Conservation (phyloP, 306 rosid genomes). For the Sindora glabra region DNA sequence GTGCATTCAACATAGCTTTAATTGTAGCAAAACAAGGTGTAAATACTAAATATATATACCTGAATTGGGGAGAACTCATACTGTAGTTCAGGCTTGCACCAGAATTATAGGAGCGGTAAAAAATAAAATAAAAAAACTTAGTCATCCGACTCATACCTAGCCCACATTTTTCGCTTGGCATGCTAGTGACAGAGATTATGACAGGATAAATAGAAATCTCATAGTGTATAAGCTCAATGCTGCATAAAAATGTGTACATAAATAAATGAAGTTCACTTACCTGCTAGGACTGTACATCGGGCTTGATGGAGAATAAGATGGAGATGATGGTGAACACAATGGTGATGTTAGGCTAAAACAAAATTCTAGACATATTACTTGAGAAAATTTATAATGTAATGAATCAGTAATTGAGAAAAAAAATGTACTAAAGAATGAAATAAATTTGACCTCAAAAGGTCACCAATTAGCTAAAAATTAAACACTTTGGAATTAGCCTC, state of each 20-base stretch:
- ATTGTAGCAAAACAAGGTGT: not conserved
- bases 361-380: conserved; percentile 3
- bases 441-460: not conserved
- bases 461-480: not conserved
- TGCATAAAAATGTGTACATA: not conserved
- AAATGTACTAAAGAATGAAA: not conserved
- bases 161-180: no score
- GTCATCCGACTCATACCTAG: no score
- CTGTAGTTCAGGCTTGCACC: conserved; percentile 85
- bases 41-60: conserved; percentile 34
- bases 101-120: conserved; percentile 81
- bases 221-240: not conserved
- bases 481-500: conserved; percentile 4
- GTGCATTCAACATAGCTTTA: no score
- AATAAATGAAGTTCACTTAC: conserved; percentile 32
- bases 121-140: not conserved
- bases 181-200: not conserved
- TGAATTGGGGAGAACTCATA: conserved; percentile 86
- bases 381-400: not conserved
- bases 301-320: conserved; percentile 93
- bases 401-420: not conserved
- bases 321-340: conserved; percentile 94
- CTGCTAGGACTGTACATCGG: conserved; percentile 96
- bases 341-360: conserved; percentile 91
- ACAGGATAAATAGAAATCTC: not conserved